Evolutionary conservation across 768 basidiomycete species (phyloP).

Genomic region (Suillus sp.): DNA sequence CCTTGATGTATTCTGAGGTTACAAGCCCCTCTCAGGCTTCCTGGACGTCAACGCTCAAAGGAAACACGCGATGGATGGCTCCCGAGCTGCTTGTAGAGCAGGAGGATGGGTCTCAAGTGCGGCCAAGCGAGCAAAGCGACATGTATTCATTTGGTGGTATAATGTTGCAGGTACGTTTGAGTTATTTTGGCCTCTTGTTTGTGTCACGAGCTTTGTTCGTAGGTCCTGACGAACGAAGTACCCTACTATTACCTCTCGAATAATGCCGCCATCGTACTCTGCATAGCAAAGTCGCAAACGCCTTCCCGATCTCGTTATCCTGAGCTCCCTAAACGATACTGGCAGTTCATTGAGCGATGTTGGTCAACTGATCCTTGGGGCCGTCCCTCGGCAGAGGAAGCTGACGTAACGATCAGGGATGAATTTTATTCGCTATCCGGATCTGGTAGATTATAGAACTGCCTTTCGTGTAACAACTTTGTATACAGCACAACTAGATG

Average conservation of each 20-base stretch:
- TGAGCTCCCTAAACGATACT: neutral
- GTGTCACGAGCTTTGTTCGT: neutral
- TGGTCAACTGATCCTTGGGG: neutral
- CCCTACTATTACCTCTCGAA: neutral
- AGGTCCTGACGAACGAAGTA: neutral
- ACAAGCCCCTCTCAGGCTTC: constrained; percentile 16
- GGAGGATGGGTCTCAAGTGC: neutral
- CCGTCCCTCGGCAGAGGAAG: neutral
- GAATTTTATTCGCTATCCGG: neutral
- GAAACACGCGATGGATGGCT: constrained; percentile 48
- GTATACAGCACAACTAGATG: too few relatives aligned
- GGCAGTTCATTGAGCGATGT: neutral
- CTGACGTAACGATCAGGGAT: neutral
- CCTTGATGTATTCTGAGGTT: constrained; percentile 39
- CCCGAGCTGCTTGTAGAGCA: constrained; percentile 33
- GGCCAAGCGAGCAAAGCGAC: constrained; percentile 36
- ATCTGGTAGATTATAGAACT: neutral
- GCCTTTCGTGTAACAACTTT: too few relatives aligned
- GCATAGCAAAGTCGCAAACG: neutral
- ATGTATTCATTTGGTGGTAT: constrained; percentile 44
- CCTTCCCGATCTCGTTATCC: neutral
- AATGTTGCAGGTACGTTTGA: constrained; percentile 28
- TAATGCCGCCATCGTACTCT: neutral
- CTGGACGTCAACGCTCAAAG: constrained; percentile 14
- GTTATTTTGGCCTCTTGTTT: constrained; percentile 25